These are phyloP conservation scores for Plectranthus barbatus DNA, from an alignment of 257 asterid genomes.

Conservation along the genomic window DNA sequence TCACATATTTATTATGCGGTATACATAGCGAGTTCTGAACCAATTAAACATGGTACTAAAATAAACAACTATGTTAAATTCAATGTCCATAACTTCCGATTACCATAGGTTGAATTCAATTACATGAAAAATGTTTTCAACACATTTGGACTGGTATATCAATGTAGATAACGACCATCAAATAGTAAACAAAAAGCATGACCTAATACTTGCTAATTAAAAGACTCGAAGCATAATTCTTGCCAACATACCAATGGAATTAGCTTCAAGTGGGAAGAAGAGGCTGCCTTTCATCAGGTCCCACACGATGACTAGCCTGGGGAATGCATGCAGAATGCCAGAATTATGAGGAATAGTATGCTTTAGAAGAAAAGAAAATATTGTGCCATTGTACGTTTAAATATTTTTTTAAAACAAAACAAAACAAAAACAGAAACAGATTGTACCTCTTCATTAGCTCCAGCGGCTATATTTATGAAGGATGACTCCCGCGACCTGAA, in stretches of 20 bases:
- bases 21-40: too few species aligned
- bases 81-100: not conserved
- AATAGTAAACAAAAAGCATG: not conserved
- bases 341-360: slow-evolving; percentile 11
- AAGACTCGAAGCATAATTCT: not conserved
- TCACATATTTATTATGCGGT: too few species aligned
- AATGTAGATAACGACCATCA: not conserved
- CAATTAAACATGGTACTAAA: not conserved
- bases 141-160: not conserved
- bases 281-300: slow-evolving; percentile 64
- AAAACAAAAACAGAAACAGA: not conserved
- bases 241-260: slow-evolving; percentile 22
- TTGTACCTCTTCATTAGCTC: slow-evolving; percentile 80
- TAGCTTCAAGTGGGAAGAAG: slow-evolving; percentile 57
- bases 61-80: not conserved
- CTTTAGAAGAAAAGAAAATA: not conserved
- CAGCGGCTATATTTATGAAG: slow-evolving; percentile 80
- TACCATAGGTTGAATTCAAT: not conserved
- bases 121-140: not conserved
- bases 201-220: not conserved
- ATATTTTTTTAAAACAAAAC: too few species aligned
- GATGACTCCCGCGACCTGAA: slow-evolving; percentile 66
- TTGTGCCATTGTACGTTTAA: not conserved
- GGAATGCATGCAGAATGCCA: slow-evolving; percentile 14
- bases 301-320: slow-evolving; percentile 72